Percentiles rank a stretch among this genome's conserved stretches.
phyloP scores from a whole-genome alignment of 2,329 filamentous ascomycete species.

The Ascosphaera aggregata region DNA sequence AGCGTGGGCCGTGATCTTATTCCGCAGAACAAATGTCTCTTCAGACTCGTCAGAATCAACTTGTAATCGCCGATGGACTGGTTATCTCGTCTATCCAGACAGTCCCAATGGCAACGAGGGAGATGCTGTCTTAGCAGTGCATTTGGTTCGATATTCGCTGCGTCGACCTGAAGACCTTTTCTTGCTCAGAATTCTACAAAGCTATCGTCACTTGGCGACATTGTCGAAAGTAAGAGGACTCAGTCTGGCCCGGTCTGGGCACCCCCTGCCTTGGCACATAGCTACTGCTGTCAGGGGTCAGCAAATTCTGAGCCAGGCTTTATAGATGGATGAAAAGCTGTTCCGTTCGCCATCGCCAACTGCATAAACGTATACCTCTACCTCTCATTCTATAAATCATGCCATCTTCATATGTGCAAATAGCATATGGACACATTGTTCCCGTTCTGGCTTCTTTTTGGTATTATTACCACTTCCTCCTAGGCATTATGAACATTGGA shows the following conservation, averaged over 20 bases:
- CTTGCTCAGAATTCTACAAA: conserved; percentile 19
- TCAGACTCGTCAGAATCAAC: conserved; percentile 12
- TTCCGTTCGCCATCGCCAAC: too few relatives aligned
- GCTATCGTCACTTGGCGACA: conserved; percentile 22
- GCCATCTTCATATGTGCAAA: too few relatives aligned
- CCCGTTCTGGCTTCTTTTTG: too few relatives aligned
- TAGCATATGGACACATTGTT: too few relatives aligned
- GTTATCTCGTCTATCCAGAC: conserved; percentile 23
- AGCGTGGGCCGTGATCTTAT: conserved; percentile 33
- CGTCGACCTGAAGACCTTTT: conserved; percentile 12
- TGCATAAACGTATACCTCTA: too few relatives aligned
- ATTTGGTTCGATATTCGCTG: conserved; percentile 16
- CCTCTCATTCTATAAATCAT: too few relatives aligned
- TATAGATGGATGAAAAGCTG: conserved; percentile 9
- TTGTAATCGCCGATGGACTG: conserved; percentile 21
- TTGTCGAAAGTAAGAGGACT: conserved; percentile 20
- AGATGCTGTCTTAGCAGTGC: conserved; percentile 17
- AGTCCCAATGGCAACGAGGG: conserved; percentile 20
- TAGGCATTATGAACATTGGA: too few relatives aligned
- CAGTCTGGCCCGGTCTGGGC: conserved; percentile 15
- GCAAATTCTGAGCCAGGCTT: conserved; percentile 18
- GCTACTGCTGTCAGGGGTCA: conserved; percentile 21
- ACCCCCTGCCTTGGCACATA: conserved; percentile 25
- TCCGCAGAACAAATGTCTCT: conserved; percentile 22
- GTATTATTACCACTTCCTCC: too few relatives aligned